Conservation (phyloP, 2,329 filamentous ascomycete genomes). For the Phaeophleospora eucalypticola region DNA sequence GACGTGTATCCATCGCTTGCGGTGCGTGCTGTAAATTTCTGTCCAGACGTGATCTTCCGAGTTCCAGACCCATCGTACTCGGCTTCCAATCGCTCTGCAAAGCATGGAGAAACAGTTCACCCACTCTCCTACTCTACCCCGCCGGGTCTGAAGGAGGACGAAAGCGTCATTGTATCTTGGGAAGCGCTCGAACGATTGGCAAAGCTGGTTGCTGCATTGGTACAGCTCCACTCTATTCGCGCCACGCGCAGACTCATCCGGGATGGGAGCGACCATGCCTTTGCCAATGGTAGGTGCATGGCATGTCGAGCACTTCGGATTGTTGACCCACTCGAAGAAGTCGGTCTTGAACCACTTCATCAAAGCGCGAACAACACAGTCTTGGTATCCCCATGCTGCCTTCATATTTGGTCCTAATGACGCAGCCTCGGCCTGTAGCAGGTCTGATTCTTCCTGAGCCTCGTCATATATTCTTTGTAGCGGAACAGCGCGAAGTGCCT, state of each 20-base stretch:
- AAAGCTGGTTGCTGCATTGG: conserved; percentile 72
- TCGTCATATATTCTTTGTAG: conserved; percentile 88
- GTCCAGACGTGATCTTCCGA: conserved; percentile 97
- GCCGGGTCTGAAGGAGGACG: conserved; percentile 78
- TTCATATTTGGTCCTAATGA: conserved; percentile 73
- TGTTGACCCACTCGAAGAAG: conserved; percentile 97
- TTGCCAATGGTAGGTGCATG: conserved; percentile 75
- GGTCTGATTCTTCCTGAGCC: conserved; percentile 87
- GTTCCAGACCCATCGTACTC: conserved; percentile 98
- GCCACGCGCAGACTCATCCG: conserved; percentile 84
- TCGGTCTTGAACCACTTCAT: conserved; percentile 93
- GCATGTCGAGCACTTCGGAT: conserved; percentile 80
- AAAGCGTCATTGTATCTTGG: conserved; percentile 94
- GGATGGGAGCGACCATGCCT: conserved; percentile 78
- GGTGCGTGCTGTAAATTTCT: conserved; percentile 91
- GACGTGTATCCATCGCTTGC: conserved; percentile 92
- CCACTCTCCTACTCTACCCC: conserved; percentile 91
- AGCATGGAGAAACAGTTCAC: conserved; percentile 99
- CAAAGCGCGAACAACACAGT: conserved; percentile 87
- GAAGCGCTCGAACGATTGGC: conserved; percentile 79
- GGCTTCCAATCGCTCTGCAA: conserved; percentile 83
- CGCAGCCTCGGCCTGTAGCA: conserved; percentile 80
- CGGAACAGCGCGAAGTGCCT: conserved; percentile 80
- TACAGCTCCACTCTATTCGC: conserved; percentile 87
- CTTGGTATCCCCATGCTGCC: conserved; percentile 94